A percentile compares a stretch with the other conserved stretches of the same genome.
Conservation (phyloP, 2,329 filamentous ascomycete genomes). For the Aspergillus transmontanensis region DNA sequence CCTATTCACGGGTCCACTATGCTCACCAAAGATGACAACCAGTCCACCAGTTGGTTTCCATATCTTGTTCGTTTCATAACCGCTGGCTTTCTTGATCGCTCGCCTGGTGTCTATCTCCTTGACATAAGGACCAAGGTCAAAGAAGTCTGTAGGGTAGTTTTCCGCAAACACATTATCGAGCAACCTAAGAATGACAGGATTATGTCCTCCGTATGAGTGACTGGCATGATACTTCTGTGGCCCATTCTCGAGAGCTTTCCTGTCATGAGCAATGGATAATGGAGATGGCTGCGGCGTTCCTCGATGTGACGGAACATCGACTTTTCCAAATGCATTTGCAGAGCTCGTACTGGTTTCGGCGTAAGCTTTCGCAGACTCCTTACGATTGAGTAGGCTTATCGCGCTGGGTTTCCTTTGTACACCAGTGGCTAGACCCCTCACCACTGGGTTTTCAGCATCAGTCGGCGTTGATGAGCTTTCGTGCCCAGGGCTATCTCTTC, state of each 20-base stretch:
- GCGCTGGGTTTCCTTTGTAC: conserved; percentile 54
- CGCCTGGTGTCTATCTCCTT: conserved; percentile 62
- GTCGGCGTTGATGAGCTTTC: conserved; percentile 34
- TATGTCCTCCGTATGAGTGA: conserved; percentile 84
- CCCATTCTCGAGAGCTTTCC: conserved; percentile 25
- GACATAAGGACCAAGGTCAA: conserved; percentile 77
- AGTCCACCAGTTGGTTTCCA: conserved; percentile 86
- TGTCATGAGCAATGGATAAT: conserved; percentile 40
- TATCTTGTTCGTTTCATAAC: conserved; percentile 58
- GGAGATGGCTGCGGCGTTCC: conserved; percentile 39
- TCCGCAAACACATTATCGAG: conserved; percentile 81
- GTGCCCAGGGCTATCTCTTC: conserved; percentile 28
- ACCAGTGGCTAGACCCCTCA: conserved; percentile 29
- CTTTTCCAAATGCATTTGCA: conserved; percentile 65
- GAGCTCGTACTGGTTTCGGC: conserved; percentile 68
- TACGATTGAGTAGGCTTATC: conserved; percentile 62
- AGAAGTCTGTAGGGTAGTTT: conserved; percentile 61
- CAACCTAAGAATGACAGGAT: conserved; percentile 63
- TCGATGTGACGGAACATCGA: conserved; percentile 56
- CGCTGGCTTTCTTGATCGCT: conserved; percentile 57
- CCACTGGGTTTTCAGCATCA: conserved; percentile 31
- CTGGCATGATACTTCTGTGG: conserved; percentile 59
- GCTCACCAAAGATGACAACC: conserved; percentile 86
- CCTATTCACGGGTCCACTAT: conserved; percentile 78
- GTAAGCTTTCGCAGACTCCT: conserved; percentile 60